Percentiles rank a stretch among this genome's conserved stretches.
Conservation (phyloP, 805 yeast genomes). For the Teunomyces stri region DNA sequence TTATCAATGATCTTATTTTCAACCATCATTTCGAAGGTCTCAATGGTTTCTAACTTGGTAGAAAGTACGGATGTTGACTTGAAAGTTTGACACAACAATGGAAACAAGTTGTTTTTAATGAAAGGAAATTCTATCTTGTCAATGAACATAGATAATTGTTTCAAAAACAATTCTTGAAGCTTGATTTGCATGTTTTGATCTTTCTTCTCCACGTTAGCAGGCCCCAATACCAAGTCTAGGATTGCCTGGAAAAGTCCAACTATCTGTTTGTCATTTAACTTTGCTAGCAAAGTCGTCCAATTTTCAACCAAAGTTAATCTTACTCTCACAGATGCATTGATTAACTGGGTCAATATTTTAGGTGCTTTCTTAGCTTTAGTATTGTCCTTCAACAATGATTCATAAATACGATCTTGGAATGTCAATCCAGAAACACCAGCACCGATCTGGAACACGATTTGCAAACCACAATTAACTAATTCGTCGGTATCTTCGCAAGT, state of each 20-base stretch:
- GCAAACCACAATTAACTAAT: slow-evolving; percentile 47
- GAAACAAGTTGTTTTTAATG: slow-evolving; percentile 73
- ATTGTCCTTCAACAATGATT: slow-evolving; percentile 33
- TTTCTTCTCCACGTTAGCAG: slow-evolving; percentile 26
- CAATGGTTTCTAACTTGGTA: slow-evolving; percentile 68
- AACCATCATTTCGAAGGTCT: slow-evolving; percentile 57
- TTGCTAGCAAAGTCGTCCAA: slow-evolving; percentile 44
- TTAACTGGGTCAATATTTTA: slow-evolving; percentile 23
- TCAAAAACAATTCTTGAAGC: slow-evolving; percentile 54
- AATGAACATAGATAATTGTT: slow-evolving; percentile 38
- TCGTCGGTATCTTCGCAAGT: slow-evolving; percentile 31
- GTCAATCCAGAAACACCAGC: slow-evolving; percentile 68
- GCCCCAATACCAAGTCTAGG: slow-evolving; percentile 32
- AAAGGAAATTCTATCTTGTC: slow-evolving; percentile 61
- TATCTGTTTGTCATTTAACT: slow-evolving; percentile 54
- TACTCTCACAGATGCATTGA: slow-evolving; percentile 30
- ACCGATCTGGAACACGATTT: slow-evolving; percentile 62
- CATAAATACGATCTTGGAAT: slow-evolving; percentile 68
- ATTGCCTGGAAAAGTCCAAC: slow-evolving; percentile 46
- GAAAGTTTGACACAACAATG: slow-evolving; percentile 68
- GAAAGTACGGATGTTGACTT: slow-evolving; percentile 80
- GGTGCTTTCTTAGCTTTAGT: slow-evolving; percentile 20
- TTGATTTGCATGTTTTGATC: slow-evolving; percentile 27
- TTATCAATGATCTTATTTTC: slow-evolving; percentile 64
- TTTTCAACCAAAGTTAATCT: slow-evolving; percentile 41